These are phyloP conservation scores for Aspergillus affinis DNA, from an alignment of 495 filamentous ascomycete genomes.

Conservation along the genomic window DNA sequence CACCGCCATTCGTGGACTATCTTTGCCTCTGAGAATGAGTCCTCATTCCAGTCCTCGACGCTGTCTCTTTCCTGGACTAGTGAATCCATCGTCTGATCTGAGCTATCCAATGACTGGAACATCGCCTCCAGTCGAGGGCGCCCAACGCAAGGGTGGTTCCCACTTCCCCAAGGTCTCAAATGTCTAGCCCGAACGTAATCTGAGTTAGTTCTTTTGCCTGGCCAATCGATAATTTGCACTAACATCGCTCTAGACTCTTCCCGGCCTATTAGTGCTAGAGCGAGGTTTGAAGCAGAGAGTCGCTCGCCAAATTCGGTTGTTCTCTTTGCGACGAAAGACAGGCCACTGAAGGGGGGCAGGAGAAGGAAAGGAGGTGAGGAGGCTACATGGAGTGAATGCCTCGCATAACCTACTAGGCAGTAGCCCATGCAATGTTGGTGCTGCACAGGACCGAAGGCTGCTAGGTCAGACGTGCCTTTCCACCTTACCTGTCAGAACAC, in stretches of 20 bases:
- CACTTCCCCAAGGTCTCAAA: background rate
- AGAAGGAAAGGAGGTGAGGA: background rate
- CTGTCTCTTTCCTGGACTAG: too few species aligned
- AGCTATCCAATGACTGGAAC: background rate
- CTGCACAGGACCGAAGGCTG: background rate
- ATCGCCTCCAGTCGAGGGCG: background rate
- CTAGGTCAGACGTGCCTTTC: background rate
- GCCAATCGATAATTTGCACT: background rate
- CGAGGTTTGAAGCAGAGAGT: background rate
- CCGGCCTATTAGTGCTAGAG: background rate
- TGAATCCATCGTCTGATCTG: background rate
- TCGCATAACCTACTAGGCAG: too few species aligned
- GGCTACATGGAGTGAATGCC: background rate
- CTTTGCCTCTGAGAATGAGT: too few species aligned
- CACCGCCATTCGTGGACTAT: too few species aligned
- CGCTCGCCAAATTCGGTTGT: background rate
- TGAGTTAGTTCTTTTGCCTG: background rate
- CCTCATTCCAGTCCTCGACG: too few species aligned
- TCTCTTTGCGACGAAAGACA: too few species aligned
- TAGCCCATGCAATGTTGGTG: background rate
- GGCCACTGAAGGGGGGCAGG: too few species aligned
- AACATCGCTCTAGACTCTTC: background rate
- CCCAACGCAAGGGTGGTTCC: background rate
- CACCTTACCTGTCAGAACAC: background rate
- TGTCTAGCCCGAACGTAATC: background rate